These are phyloP conservation scores for Lactarius evosmus DNA, from an alignment of 768 basidiomycete species.

Conservation along the genomic window DNA sequence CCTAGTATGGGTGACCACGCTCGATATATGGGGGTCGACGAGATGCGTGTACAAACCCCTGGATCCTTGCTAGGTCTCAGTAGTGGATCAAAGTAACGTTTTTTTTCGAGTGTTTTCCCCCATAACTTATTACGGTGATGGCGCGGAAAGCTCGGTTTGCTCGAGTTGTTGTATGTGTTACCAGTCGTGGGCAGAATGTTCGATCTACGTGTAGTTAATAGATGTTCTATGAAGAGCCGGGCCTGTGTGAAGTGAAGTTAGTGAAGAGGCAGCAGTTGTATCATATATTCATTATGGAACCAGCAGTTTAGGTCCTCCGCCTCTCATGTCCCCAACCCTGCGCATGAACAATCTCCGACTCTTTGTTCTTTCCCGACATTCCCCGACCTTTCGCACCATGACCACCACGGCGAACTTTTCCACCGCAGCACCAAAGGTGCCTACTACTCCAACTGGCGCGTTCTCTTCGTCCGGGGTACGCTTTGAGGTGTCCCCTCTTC, in stretches of 20 bases:
- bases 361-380: constrained; percentile 6
- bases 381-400: constrained; percentile 3
- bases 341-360: constrained; percentile 9
- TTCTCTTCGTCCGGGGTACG: constrained; percentile 11
- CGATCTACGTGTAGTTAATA: constrained; percentile 6
- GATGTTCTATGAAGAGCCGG: background rate
- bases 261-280: too few species aligned
- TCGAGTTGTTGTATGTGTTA: constrained; percentile 13
- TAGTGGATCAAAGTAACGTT: constrained; percentile 13
- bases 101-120: background rate
- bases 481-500: constrained; percentile 56
- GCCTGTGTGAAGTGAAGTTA: background rate
- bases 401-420: background rate
- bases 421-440: background rate
- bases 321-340: constrained; percentile 17
- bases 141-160: constrained; percentile 1
- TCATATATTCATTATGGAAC: background rate
- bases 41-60: constrained; percentile 27
- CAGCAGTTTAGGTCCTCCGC: background rate
- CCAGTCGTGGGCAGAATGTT: background rate
- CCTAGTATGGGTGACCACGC: background rate
- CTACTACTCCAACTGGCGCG: background rate
- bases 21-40: constrained; percentile 6
- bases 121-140: constrained; percentile 21
- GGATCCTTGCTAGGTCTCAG: constrained; percentile 26